Percentiles rank a stretch among this genome's conserved stretches.
Evolutionary conservation across 768 basidiomycete species (phyloP).

Genomic region (Dioszegia aurantiaca): DNA sequence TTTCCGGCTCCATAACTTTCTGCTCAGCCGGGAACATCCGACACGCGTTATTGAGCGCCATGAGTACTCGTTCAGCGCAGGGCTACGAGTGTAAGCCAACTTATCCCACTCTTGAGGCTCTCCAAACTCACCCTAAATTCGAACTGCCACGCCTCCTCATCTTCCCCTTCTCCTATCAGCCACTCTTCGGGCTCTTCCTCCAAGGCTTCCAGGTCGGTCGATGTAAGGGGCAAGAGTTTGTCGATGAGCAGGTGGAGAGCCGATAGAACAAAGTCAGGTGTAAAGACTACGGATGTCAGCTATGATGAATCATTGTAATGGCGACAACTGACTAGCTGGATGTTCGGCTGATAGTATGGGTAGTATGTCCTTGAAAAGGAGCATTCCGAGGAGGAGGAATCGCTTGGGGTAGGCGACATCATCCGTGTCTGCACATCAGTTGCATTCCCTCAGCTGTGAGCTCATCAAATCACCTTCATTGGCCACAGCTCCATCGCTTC

Average conservation of each 20-base stretch:
- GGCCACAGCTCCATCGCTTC: conserved; percentile 38
- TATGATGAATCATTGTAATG: background rate
- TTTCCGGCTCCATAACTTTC: conserved; percentile 43
- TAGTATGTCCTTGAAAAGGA: conserved; percentile 51
- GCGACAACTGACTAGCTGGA: conserved; percentile 36
- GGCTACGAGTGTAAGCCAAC: conserved; percentile 59
- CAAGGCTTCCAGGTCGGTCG: conserved; percentile 78
- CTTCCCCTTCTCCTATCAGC: conserved; percentile 83
- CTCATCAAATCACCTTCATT: conserved; percentile 42
- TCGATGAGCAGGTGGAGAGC: conserved; percentile 65
- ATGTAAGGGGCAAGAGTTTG: conserved; percentile 77
- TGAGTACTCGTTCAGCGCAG: conserved; percentile 86
- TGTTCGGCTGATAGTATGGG: conserved; percentile 45
- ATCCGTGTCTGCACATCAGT: background rate
- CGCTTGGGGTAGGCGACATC: conserved; percentile 44
- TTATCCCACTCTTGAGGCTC: background rate
- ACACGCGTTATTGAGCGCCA: conserved; percentile 57
- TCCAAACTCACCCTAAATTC: conserved; percentile 72
- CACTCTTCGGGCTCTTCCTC: conserved; percentile 89
- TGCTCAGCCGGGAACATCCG: conserved; percentile 34
- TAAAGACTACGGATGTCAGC: conserved; percentile 41
- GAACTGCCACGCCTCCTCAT: conserved; percentile 88
- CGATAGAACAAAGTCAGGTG: conserved; percentile 41
- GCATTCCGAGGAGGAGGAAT: conserved; percentile 48
- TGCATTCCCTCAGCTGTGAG: background rate